Evolutionary conservation across 306 rosid genomes (phyloP).

Genomic region (Oemleria cerasiformis): DNA sequence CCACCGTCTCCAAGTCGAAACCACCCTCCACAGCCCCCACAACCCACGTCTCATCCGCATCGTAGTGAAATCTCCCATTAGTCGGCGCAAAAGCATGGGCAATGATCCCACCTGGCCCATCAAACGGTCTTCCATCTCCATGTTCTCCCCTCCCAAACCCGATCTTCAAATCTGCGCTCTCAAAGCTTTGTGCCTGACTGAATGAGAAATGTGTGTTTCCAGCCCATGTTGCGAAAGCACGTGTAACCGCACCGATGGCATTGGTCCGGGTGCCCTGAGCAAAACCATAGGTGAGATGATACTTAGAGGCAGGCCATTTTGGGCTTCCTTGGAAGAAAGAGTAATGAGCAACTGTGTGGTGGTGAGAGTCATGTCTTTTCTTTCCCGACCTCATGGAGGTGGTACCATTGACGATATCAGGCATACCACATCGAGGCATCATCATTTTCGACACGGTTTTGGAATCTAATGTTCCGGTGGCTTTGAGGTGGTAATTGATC

Average conservation of each 20-base stretch:
- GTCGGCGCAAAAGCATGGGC: slow-evolving; percentile 28
- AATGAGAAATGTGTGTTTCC: slow-evolving; percentile 14
- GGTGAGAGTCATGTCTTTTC: background rate
- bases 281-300: slow-evolving; percentile 20
- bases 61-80: slow-evolving; percentile 34
- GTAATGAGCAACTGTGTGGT: slow-evolving; percentile 15
- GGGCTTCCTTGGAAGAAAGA: slow-evolving; percentile 9
- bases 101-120: slow-evolving; percentile 13
- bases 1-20: slow-evolving; percentile 23
- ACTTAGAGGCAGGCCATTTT: slow-evolving; percentile 26
- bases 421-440: slow-evolving; percentile 43
- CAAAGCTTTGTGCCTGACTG: background rate
- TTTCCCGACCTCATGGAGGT: slow-evolving; percentile 25
- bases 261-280: background rate
- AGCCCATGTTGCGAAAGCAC: slow-evolving; percentile 32
- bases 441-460: slow-evolving; percentile 30
- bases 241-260: slow-evolving; percentile 7
- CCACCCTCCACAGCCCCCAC: background rate
- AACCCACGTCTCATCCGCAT: slow-evolving; percentile 26
- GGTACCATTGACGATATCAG: slow-evolving; percentile 28
- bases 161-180: slow-evolving; percentile 12
- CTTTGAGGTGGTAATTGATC: slow-evolving; percentile 18
- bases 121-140: too few species aligned
- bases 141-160: too few species aligned
- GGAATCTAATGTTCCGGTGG: slow-evolving; percentile 28